Base-by-base conservation (phyloP, 2,329 filamentous ascomycete genomes). In the Diaporthe ampelina region DNA sequence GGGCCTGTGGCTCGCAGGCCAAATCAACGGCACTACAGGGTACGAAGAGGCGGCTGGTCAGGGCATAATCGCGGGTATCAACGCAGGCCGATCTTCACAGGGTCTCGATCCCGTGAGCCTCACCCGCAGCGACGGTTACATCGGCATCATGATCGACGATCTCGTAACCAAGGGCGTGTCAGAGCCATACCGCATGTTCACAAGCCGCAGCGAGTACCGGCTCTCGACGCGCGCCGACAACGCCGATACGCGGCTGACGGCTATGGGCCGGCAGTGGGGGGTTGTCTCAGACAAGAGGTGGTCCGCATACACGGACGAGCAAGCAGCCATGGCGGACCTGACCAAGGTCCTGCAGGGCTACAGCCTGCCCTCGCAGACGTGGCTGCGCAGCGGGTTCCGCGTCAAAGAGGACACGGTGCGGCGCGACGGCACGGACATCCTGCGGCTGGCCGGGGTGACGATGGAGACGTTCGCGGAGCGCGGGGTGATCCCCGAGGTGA, bases 181-280 rank as follows among this genome's bases (percentile, higher is more conserved):
- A 3, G 97, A 99, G 81, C 97, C 97, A 1, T 99, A 99, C 84
- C 92, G 97, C 78, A 98, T 99, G 95, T 99, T 99, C 86, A 99
- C 97, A 2, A 94, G 94, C 8, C 92, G 97, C 77, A 97, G 94
- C 84, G 97, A 99, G 85, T 99, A 97, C 84, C 94, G 97, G 76
- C 95, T 99, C 89, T 94, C 93, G 57, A 91, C 95, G 3, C 93
- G 97, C 76, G 93, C 97, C 59, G 97, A 99, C 85, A 99, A 99
- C 81, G 97, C 97, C 48, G 97, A 99, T 83, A 83, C 93, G 7
- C 92, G 97, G 3, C 90, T 99, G 40, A 98, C 97, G 0, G 87
- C 89, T 40, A 92, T 93, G 81, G 97, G 95, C 13, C 91, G 93
- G 73, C 85, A 88, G 19, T 94, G 92, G 79, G 95, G 96, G 67